A percentile compares a stretch with the other conserved stretches of the same genome.
phyloP scores from a whole-genome alignment of 495 filamentous ascomycete species.

The Neurospora tetrasperma region DNA sequence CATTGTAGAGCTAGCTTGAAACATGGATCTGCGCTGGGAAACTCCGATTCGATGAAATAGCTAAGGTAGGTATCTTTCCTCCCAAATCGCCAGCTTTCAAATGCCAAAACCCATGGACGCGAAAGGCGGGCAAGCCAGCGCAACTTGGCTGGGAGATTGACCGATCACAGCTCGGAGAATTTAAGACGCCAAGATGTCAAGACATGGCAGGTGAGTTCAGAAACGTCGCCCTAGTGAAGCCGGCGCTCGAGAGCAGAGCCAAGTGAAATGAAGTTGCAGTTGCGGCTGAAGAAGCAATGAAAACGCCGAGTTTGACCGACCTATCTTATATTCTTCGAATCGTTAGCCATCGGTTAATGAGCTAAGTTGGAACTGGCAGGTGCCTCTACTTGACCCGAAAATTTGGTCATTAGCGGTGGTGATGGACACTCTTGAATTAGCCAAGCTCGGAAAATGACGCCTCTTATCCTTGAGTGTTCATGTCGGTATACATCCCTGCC shows the following conservation, averaged over 20 bases:
- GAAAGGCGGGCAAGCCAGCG: not conserved
- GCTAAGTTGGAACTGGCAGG: not conserved
- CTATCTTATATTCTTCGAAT: not conserved
- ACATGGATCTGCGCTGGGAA: not conserved
- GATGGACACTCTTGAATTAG: not conserved
- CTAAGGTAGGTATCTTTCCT: not conserved
- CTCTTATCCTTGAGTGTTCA: not conserved
- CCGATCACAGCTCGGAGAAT: not conserved
- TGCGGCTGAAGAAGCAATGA: not conserved
- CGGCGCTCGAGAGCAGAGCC: not conserved
- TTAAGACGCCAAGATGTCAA: not conserved
- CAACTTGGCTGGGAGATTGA: not conserved
- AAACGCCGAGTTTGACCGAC: not conserved
- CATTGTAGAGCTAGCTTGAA: not conserved
- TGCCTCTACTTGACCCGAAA: not conserved
- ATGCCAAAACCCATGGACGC: not conserved
- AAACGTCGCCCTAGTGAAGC: not conserved
- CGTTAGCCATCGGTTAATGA: not conserved
- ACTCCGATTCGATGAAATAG: not conserved
- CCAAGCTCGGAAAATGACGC: not conserved
- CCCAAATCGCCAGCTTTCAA: not conserved
- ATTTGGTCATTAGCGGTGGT: not conserved
- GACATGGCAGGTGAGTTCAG: not conserved
- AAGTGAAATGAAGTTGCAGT: not conserved
- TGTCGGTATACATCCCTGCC: not conserved